A percentile compares a stretch with the other conserved stretches of the same genome.
phyloP scores from a whole-genome alignment of 805 yeast species.

The Nakazawaea populi region DNA sequence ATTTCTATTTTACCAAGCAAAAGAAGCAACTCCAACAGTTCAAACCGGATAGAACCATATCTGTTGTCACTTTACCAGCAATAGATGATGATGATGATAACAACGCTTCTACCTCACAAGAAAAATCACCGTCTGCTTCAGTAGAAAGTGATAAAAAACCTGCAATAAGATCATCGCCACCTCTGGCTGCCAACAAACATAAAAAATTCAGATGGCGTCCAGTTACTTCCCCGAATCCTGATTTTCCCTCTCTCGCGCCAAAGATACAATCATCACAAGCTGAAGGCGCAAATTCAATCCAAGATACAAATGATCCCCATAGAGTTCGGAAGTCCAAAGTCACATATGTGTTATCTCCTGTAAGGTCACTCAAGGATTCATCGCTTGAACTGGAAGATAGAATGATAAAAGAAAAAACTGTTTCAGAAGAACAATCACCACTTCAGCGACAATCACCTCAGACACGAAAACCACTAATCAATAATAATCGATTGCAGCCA shows the following conservation, averaged over 20 bases:
- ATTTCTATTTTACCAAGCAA: conserved; percentile 6
- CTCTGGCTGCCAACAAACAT: background rate
- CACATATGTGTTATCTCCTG: background rate
- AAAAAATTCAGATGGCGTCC: background rate
- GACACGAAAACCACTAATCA: background rate
- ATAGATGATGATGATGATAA: background rate
- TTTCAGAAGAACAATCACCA: background rate
- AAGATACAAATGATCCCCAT: background rate
- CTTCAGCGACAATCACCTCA: background rate
- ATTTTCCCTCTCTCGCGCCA: background rate
- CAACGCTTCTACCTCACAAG: too few species aligned
- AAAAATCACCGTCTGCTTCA: too few species aligned
- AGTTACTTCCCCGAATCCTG: background rate
- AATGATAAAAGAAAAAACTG: too few species aligned
- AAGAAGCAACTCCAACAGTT: background rate
- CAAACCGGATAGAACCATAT: background rate
- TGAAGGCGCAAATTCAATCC: background rate
- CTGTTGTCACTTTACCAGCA: background rate
- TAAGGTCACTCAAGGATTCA: background rate
- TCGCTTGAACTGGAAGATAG: too few species aligned
- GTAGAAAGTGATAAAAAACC: background rate
- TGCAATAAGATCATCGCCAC: background rate
- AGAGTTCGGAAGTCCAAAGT: background rate
- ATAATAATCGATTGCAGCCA: background rate
- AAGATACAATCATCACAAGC: background rate